Percentiles rank a stretch among this genome's conserved stretches.
These are phyloP conservation scores for Yarrowia sp. DNA, from an alignment of 805 yeast genomes.

Conservation along the genomic window DNA sequence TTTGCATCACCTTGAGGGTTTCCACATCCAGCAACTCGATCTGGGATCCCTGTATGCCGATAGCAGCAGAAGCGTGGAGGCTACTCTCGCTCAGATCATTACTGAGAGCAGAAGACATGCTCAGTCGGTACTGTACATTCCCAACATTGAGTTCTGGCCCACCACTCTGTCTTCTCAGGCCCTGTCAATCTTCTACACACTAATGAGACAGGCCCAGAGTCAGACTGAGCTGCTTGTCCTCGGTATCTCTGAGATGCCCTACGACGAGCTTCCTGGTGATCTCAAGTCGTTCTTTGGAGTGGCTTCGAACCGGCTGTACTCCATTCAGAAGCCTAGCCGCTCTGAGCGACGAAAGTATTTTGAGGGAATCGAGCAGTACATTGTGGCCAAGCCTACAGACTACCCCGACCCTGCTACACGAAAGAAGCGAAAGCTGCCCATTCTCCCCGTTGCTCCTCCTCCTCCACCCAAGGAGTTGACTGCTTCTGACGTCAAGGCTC, in stretches of 20 bases:
- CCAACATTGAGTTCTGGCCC: slow-evolving; percentile 81
- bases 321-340: slow-evolving; percentile 54
- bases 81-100: slow-evolving; percentile 80
- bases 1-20: slow-evolving; percentile 83
- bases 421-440: slow-evolving; percentile 51
- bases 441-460: slow-evolving; percentile 52
- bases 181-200: slow-evolving; percentile 70
- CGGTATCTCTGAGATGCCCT: slow-evolving; percentile 67
- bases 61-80: slow-evolving; percentile 80
- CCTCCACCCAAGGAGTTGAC: slow-evolving; percentile 50
- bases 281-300: slow-evolving; percentile 66
- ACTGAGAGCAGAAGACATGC: slow-evolving; percentile 88
- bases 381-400: slow-evolving; percentile 71
- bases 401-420: slow-evolving; percentile 68
- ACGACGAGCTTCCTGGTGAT: slow-evolving; percentile 55
- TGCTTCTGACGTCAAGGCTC: slow-evolving; percentile 43
- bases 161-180: slow-evolving; percentile 72
- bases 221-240: slow-evolving; percentile 76
- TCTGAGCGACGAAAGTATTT: slow-evolving; percentile 66
- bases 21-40: slow-evolving; percentile 85
- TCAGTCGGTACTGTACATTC: slow-evolving; percentile 84
- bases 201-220: slow-evolving; percentile 71
- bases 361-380: slow-evolving; percentile 57
- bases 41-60: slow-evolving; percentile 79
- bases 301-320: slow-evolving; percentile 57